Conservation (phyloP, 2,329 filamentous ascomycete genomes). For the Aureobasidium sp. region DNA sequence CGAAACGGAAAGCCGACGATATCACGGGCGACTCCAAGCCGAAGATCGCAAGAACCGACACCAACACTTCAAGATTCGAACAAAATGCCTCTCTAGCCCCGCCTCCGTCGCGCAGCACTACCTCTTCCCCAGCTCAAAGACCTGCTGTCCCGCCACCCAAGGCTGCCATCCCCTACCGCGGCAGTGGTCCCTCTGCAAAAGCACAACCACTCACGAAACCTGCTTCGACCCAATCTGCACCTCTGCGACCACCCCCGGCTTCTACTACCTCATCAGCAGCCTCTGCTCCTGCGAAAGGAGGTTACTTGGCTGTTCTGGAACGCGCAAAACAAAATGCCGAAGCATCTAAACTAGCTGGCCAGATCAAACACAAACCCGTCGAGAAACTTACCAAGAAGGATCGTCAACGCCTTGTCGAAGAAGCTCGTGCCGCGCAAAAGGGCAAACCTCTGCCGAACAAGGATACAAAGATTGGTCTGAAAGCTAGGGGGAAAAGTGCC, state of each 20-base stretch:
- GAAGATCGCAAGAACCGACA: constrained; percentile 26
- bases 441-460: constrained; percentile 27
- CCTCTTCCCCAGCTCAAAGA: constrained; percentile 14
- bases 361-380: constrained; percentile 66
- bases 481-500: constrained; percentile 26
- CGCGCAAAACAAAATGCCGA: constrained; percentile 59
- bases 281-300: constrained; percentile 54
- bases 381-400: constrained; percentile 55
- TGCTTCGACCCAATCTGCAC: constrained; percentile 16
- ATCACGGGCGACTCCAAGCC: constrained; percentile 25
- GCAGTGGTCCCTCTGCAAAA: constrained; percentile 13
- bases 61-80: constrained; percentile 23
- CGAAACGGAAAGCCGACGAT: constrained; percentile 30
- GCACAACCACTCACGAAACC: constrained; percentile 14
- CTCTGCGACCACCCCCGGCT: not conserved
- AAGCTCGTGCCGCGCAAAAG: constrained; percentile 36
- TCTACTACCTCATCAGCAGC: constrained; percentile 17
- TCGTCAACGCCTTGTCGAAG: constrained; percentile 29
- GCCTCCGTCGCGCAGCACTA: constrained; percentile 16
- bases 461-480: constrained; percentile 12
- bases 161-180: constrained; percentile 12
- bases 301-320: constrained; percentile 66
- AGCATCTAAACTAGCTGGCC: constrained; percentile 50
- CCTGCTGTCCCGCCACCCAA: constrained; percentile 10
- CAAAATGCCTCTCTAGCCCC: constrained; percentile 22